phyloP scores from a whole-genome alignment of 495 filamentous ascomycete genomes.

The Viridothelium virens region DNA sequence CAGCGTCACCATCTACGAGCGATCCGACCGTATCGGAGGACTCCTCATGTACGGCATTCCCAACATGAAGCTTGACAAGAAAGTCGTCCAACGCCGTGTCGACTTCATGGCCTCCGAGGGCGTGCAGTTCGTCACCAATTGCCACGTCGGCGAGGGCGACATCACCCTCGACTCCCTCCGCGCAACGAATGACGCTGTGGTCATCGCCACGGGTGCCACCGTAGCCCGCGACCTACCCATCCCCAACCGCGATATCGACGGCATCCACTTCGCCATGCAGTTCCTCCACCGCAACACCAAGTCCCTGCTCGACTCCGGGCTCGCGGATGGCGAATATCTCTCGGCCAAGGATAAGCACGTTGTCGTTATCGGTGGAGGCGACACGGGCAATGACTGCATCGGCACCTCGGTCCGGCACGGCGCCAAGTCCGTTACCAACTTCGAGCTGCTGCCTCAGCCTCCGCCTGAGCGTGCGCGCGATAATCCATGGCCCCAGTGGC shows the following conservation, averaged over 20 bases:
- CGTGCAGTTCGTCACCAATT: constrained; percentile 69
- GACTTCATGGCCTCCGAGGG: constrained; percentile 96
- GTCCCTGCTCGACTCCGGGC: constrained; percentile 87
- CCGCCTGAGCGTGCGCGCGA: constrained; percentile 88
- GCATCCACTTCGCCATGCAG: constrained; percentile 97
- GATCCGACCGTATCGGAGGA: constrained; percentile 85
- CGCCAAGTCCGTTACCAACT: constrained; percentile 94
- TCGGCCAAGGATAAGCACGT: constrained; percentile 96
- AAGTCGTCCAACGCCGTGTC: constrained; percentile 88
- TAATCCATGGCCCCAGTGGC: constrained; percentile 99
- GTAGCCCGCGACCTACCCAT: constrained; percentile 95
- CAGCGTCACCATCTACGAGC: constrained; percentile 88
- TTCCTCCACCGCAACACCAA: constrained; percentile 99
- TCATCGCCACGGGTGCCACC: constrained; percentile 94
- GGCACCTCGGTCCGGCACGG: constrained; percentile 97
- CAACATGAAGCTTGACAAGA: constrained; percentile 99
- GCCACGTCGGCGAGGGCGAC: constrained; percentile 71
- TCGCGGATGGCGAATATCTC: constrained; percentile 83
- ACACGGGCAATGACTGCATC: constrained; percentile 99
- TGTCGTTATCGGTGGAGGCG: constrained; percentile 95
- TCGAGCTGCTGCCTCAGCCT: constrained; percentile 92
- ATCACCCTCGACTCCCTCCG: constrained; percentile 70
- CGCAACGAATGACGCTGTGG: constrained; percentile 70
- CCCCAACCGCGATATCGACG: constrained; percentile 79
- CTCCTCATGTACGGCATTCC: constrained; percentile 98